phyloP scores from a whole-genome alignment of 176 grass and related monocot species.

The Hordeum marinum region DNA sequence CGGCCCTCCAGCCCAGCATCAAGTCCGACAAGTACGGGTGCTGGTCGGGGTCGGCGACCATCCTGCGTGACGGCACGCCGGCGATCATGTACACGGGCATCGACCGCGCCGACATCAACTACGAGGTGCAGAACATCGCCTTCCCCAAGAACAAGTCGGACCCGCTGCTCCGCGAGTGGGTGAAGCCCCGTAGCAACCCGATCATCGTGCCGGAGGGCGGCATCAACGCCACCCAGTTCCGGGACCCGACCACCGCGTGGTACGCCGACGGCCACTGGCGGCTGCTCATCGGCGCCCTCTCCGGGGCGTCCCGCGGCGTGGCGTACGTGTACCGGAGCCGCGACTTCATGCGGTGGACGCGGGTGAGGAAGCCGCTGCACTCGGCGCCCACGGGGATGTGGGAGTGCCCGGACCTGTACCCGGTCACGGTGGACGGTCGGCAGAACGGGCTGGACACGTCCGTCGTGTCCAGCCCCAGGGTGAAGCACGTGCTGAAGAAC shows the following conservation, averaged over 20 bases:
- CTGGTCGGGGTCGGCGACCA: slow-evolving; percentile 74
- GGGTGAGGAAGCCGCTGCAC: slow-evolving; percentile 57
- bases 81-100: slow-evolving; percentile 61
- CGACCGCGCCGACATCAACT: slow-evolving; percentile 7
- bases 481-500: slow-evolving; percentile 75
- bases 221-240: slow-evolving; percentile 60
- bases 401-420: slow-evolving; percentile 91
- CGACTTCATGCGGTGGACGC: slow-evolving; percentile 60
- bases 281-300: slow-evolving; percentile 46
- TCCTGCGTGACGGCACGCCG: slow-evolving; percentile 35
- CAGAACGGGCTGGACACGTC: slow-evolving; percentile 40
- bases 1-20: slow-evolving; percentile 50
- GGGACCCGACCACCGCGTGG: slow-evolving; percentile 80
- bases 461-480: neutral
- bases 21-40: slow-evolving; percentile 49
- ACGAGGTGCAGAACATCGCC: slow-evolving; percentile 75
- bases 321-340: slow-evolving; percentile 63
- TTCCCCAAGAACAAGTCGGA: slow-evolving; percentile 49
- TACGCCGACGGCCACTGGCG: slow-evolving; percentile 42
- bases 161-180: slow-evolving; percentile 58
- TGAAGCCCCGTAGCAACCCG: slow-evolving; percentile 56
- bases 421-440: slow-evolving; percentile 21
- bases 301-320: neutral
- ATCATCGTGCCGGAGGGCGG: slow-evolving; percentile 38
- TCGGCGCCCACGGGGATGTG: slow-evolving; percentile 67